Conservation (phyloP, 192 early-diverging fungal genomes). For the Polychytrium aggregatum region DNA sequence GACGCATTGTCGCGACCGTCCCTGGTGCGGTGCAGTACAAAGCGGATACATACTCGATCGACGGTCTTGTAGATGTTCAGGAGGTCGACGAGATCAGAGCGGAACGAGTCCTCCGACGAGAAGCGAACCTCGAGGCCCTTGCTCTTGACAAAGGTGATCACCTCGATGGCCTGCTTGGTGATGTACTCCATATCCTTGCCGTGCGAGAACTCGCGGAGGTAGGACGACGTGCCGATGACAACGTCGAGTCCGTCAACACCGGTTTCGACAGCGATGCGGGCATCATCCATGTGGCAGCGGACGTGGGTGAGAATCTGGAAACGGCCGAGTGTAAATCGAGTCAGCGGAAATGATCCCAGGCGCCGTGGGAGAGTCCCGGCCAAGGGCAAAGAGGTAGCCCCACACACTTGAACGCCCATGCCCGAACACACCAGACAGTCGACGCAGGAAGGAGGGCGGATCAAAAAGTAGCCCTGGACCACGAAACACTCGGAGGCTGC, state of each 20-base stretch:
- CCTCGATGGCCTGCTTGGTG: conserved; percentile 89
- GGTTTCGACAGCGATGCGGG: conserved; percentile 88
- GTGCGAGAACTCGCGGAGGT: conserved; percentile 94
- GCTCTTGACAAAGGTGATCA: conserved; percentile 89
- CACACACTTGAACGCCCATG: no score
- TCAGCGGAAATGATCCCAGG: no score
- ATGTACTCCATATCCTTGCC: conserved; percentile 99
- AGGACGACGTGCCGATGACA: conserved; percentile 95
- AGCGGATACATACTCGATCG: conserved; percentile 62
- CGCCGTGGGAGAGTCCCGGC: no score
- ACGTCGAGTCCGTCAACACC: conserved; percentile 96
- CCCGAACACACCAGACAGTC: no score
- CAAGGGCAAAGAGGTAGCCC: no score
- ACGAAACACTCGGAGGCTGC: no score
- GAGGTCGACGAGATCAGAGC: conserved; percentile 92
- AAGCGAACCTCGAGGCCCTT: conserved; percentile 96
- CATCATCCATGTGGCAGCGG: conserved; percentile 99
- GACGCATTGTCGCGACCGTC: no score
- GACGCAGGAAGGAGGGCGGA: no score
- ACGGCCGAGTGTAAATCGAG: no score
- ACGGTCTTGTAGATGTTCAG: conserved; percentile 92
- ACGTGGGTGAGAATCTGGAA: conserved; percentile 77
- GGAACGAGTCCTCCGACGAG: conserved; percentile 97
- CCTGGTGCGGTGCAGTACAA: no score
- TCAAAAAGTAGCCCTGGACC: no score